Percentiles rank a stretch among this genome's conserved stretches.
Evolutionary conservation across 2,329 filamentous ascomycete genomes (phyloP).

Genomic region (Trichophyton schoenleinii): DNA sequence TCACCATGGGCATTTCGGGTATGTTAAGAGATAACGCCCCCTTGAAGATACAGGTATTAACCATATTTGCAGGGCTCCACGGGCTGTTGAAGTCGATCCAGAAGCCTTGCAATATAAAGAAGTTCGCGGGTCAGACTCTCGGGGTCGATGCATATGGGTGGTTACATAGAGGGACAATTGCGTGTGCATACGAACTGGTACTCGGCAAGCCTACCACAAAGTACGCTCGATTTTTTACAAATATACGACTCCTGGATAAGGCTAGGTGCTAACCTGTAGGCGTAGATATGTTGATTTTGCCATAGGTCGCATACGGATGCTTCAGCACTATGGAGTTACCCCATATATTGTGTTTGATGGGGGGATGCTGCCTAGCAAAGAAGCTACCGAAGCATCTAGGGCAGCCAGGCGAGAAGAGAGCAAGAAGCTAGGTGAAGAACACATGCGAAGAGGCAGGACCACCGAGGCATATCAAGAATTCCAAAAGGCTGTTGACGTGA

Average conservation of each 20-base stretch:
- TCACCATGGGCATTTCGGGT: conserved; percentile 36
- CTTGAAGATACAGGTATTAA: background rate
- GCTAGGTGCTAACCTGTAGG: background rate
- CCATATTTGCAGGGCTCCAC: conserved; percentile 53
- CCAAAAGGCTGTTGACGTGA: conserved; percentile 91
- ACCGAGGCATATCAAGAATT: conserved; percentile 73
- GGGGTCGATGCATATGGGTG: conserved; percentile 97
- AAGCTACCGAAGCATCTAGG: conserved; percentile 67
- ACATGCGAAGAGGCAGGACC: conserved; percentile 68
- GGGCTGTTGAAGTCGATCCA: conserved; percentile 94
- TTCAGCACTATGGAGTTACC: conserved; percentile 83
- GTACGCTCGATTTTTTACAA: conserved; percentile 38
- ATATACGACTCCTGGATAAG: background rate
- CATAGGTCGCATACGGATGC: conserved; percentile 84
- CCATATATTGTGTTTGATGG: conserved; percentile 95
- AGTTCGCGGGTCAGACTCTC: conserved; percentile 74
- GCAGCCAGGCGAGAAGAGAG: conserved; percentile 64
- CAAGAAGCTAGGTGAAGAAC: conserved; percentile 60
- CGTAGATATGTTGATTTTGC: conserved; percentile 76
- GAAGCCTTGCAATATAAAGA: conserved; percentile 71
- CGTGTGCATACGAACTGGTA: conserved; percentile 82
- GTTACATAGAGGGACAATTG: conserved; percentile 85
- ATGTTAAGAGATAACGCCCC: conserved; percentile 6
- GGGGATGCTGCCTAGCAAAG: conserved; percentile 87
- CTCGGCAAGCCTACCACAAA: conserved; percentile 77